These are phyloP conservation scores for Polytolypa hystricis DNA, from an alignment of 2,329 filamentous ascomycete species.

Conservation along the genomic window DNA sequence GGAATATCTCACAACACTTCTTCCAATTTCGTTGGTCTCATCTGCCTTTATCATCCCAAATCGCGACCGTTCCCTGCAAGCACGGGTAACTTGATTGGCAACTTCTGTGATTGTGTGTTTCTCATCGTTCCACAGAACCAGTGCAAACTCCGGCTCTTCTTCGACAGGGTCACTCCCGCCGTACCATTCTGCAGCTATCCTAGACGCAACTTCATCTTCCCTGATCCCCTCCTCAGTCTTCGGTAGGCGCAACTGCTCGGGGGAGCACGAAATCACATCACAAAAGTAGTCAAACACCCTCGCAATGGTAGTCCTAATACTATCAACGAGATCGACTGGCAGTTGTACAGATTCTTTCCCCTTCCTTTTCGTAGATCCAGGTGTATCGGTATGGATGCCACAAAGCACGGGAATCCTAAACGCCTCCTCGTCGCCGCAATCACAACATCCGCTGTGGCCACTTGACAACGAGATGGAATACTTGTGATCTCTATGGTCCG, in stretches of 20 bases:
- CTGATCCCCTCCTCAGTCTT: slow-evolving; percentile 75
- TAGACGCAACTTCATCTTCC: slow-evolving; percentile 69
- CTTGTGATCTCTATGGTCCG: slow-evolving; percentile 86
- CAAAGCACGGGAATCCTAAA: slow-evolving; percentile 83
- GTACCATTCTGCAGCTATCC: slow-evolving; percentile 67
- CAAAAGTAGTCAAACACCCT: slow-evolving; percentile 87
- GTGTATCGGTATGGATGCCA: slow-evolving; percentile 70
- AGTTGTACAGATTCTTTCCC: slow-evolving; percentile 53
- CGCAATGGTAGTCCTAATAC: slow-evolving; percentile 75
- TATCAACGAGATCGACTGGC: slow-evolving; percentile 63
- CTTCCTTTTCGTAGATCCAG: slow-evolving; percentile 36
- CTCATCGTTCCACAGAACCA: slow-evolving; percentile 95
- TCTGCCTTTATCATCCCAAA: slow-evolving; percentile 67
- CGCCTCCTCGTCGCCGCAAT: slow-evolving; percentile 91
- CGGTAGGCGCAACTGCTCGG: slow-evolving; percentile 77
- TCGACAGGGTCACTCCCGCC: slow-evolving; percentile 49
- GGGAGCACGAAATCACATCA: slow-evolving; percentile 95
- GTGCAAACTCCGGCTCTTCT: slow-evolving; percentile 62
- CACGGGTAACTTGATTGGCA: slow-evolving; percentile 75
- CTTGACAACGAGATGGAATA: slow-evolving; percentile 79
- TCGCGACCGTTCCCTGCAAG: slow-evolving; percentile 60
- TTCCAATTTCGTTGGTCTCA: slow-evolving; percentile 79
- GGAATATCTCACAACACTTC: slow-evolving; percentile 71
- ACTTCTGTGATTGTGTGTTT: slow-evolving; percentile 95
- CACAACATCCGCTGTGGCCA: slow-evolving; percentile 91